Percentiles rank a stretch among this genome's conserved stretches.
These are phyloP conservation scores for Claviceps purpurea DNA, from an alignment of 2,329 filamentous ascomycete species.

Conservation along the genomic window DNA sequence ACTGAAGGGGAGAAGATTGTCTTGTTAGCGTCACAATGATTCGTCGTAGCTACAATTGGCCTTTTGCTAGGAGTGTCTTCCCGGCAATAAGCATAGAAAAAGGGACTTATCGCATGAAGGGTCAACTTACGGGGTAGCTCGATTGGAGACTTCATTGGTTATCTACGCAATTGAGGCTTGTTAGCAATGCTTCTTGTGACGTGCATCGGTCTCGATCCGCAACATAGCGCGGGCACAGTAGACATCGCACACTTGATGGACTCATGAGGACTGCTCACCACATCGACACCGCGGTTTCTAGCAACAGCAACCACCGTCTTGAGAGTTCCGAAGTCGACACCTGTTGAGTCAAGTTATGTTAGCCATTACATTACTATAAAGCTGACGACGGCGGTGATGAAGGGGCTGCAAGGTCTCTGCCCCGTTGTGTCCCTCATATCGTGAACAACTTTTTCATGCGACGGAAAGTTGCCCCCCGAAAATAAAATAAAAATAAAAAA, in stretches of 20 bases:
- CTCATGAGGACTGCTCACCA: slow-evolving; percentile 51
- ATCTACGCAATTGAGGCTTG: slow-evolving; percentile 44
- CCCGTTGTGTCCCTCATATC: background rate
- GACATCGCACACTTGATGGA: background rate
- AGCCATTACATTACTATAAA: slow-evolving; percentile 1
- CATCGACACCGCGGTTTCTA: slow-evolving; percentile 96
- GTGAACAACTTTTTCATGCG: background rate
- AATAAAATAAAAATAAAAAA: background rate
- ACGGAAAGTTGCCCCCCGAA: too few relatives aligned
- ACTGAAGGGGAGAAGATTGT: slow-evolving; percentile 29
- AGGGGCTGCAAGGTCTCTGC: background rate
- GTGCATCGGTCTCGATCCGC: too few relatives aligned
- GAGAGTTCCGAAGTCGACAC: slow-evolving; percentile 89
- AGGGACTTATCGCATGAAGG: slow-evolving; percentile 7
- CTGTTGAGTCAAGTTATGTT: slow-evolving; percentile 24
- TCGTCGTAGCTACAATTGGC: background rate
- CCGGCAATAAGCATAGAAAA: background rate
- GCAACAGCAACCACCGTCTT: slow-evolving; percentile 97
- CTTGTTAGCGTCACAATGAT: too few relatives aligned
- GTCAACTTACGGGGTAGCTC: slow-evolving; percentile 79
- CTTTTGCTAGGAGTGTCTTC: background rate
- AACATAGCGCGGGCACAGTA: background rate
- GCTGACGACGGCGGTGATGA: background rate
- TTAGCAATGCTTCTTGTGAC: background rate
- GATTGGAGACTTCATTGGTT: slow-evolving; percentile 97